Evolutionary conservation across 2,329 filamentous ascomycete species (phyloP), one percentile per base, ranked within the genome.

Genomic region (Aspergillus uvarum): DNA sequence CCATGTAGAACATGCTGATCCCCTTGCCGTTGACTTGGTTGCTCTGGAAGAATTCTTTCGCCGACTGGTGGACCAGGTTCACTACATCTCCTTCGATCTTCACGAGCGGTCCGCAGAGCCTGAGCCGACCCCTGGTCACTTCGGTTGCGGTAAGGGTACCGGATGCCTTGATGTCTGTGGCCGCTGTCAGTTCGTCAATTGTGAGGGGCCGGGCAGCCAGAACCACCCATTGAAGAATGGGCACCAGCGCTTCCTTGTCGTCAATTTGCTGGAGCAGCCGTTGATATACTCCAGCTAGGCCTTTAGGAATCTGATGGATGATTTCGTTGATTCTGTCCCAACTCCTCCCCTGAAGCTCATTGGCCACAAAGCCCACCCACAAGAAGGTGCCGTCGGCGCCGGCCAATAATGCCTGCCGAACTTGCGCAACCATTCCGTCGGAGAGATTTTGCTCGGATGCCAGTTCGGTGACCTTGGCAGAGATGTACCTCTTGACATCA

Each of bases 331-430:
- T 58, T 51, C 55, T 58, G 38, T 42, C 16, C 38, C 38, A 42
- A n/a, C 44, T 59, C 47, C 49, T 51, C 19, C 59, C 59, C 32
- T 59, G 38, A 16, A 63, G 55, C 56, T 61, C 59, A 57, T 60
- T 54, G n/a, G 63, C 61, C 54, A 65, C 64, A 35, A 68, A 67
- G 26, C 60, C 63, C 31, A 68, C 63, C 67, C 67, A 69, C 21
- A 68, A 51, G 56, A 69, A 69, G n/a, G 70, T 72, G 5, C 67
- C 64, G 47, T 71, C 67, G 22, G 68, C 63, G 35, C 68, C 58
- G 32, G 54, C 61, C 48, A 67, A 22, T 53, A 71, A 56, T 32
- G 54, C 47, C 47, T 66, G 53, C 51, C 54, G 59, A 60, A 42
- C 38, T n/a, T 42, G 38, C 16, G 38, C 38, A 19, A n/a, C 14